Percentiles rank a stretch among this genome's conserved stretches.
These are phyloP conservation scores for Botrytis byssoidea DNA, from an alignment of 2,329 filamentous ascomycete species.

Conservation along the genomic window DNA sequence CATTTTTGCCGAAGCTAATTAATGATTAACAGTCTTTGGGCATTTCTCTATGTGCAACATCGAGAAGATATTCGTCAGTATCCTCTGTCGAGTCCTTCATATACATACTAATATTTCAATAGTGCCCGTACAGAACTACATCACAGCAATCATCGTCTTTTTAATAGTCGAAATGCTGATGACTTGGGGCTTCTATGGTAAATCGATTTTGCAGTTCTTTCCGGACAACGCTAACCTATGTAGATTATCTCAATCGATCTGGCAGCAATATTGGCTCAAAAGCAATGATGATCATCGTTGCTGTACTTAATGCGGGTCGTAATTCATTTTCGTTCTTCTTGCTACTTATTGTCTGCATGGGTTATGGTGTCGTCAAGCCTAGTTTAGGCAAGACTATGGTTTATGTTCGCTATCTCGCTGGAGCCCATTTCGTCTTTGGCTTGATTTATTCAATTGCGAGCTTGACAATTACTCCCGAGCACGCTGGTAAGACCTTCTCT, in stretches of 20 bases:
- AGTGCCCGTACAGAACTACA: conserved; percentile 98
- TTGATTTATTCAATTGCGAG: conserved; percentile 90
- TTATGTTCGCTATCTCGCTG: conserved; percentile 85
- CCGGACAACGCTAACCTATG: conserved; percentile 39
- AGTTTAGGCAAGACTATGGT: conserved; percentile 92
- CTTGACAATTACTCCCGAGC: conserved; percentile 84
- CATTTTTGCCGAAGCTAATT: conserved; percentile 21
- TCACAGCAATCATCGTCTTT: conserved; percentile 94
- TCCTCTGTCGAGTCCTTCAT: background rate
- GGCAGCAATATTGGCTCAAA: conserved; percentile 82
- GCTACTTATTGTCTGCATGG: conserved; percentile 97
- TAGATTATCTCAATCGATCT: conserved; percentile 88
- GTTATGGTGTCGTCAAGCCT: conserved; percentile 95
- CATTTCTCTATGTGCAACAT: conserved; percentile 92
- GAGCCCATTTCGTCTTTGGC: conserved; percentile 92
- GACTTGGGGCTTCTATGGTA: conserved; percentile 97
- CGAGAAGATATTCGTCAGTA: conserved; percentile 78
- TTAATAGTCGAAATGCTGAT: conserved; percentile 94
- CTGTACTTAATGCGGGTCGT: conserved; percentile 84
- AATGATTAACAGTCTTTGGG: conserved; percentile 67
- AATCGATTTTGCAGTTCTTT: conserved; percentile 28
- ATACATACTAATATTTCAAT: conserved; percentile 39
- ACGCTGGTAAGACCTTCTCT: conserved; percentile 56
- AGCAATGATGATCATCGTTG: conserved; percentile 85
- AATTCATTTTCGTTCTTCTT: conserved; percentile 99